These are phyloP conservation scores for Lineolata rhizophorae DNA, from an alignment of 495 filamentous ascomycete genomes.

Conservation along the genomic window DNA sequence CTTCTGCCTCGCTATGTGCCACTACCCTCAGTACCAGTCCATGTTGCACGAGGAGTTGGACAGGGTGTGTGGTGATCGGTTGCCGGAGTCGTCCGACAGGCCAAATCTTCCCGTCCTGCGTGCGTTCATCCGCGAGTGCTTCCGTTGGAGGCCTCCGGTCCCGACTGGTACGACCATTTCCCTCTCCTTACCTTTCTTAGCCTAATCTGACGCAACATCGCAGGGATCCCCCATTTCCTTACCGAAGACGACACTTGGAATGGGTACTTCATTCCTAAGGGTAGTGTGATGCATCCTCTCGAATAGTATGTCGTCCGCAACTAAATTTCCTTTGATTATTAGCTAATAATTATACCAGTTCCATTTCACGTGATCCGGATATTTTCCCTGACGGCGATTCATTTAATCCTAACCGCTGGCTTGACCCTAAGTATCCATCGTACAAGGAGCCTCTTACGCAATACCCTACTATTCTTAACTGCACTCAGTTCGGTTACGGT, in stretches of 20 bases:
- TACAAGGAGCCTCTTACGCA: slow-evolving; percentile 30
- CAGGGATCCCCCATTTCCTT: slow-evolving; percentile 25
- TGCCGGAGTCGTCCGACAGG: slow-evolving; percentile 13
- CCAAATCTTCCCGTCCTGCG: slow-evolving; percentile 22
- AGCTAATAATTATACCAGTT: slow-evolving; percentile 8
- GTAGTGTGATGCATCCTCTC: slow-evolving; percentile 33
- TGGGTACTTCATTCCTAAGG: slow-evolving; percentile 31
- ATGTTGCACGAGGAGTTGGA: slow-evolving; percentile 34
- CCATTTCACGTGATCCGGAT: slow-evolving; percentile 15
- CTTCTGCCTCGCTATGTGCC: slow-evolving; percentile 35
- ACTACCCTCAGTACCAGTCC: slow-evolving; percentile 31
- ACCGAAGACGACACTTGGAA: slow-evolving; percentile 32
- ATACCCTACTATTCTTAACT: slow-evolving; percentile 31
- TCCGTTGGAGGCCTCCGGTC: slow-evolving; percentile 36
- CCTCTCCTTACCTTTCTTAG: no score
- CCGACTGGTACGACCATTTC: slow-evolving; percentile 31
- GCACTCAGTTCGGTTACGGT: slow-evolving; percentile 38
- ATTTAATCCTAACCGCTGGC: slow-evolving; percentile 18
- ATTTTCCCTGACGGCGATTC: slow-evolving; percentile 15
- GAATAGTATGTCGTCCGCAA: slow-evolving; percentile 16
- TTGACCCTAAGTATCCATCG: slow-evolving; percentile 24
- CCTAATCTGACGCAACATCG: no score
- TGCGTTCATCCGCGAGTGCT: slow-evolving; percentile 36
- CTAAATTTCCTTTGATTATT: not conserved
- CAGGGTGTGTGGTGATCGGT: slow-evolving; percentile 20